These are phyloP conservation scores for Phylloporus gajari DNA, from an alignment of 1,284 basidiomycete species.

Conservation along the genomic window DNA sequence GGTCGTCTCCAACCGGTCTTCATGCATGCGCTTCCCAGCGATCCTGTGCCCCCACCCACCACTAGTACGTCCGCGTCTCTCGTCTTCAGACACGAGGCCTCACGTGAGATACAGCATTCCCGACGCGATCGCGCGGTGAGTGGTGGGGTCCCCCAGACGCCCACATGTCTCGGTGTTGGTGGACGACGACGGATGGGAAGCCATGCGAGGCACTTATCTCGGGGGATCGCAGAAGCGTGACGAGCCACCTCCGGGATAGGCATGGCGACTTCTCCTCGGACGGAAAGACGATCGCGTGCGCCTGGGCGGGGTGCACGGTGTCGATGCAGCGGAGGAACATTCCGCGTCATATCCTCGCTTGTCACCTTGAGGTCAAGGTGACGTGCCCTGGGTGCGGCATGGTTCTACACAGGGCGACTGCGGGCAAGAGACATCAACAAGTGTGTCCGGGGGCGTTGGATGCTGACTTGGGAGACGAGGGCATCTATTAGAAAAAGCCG, in stretches of 20 bases:
- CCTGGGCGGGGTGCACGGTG: conserved; percentile 29
- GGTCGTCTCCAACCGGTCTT: neutral
- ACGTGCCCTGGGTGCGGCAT: conserved; percentile 30
- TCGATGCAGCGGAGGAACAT: conserved; percentile 41
- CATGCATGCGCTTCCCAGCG: neutral
- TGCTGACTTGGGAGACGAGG: conserved; percentile 6
- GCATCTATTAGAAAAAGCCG: conserved; percentile 14
- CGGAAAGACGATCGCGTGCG: conserved; percentile 20
- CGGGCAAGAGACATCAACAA: conserved; percentile 35
- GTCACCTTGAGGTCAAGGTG: conserved; percentile 39
- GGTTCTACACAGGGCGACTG: conserved; percentile 37
- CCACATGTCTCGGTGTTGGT: conserved; percentile 31
- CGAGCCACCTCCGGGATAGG: conserved; percentile 33
- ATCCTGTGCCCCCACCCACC: conserved; percentile 20
- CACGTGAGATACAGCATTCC: conserved; percentile 23
- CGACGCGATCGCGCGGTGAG: conserved; percentile 18
- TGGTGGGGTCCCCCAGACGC: conserved; percentile 15
- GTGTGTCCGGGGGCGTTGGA: conserved; percentile 18
- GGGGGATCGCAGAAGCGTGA: conserved; percentile 34
- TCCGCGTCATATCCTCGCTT: conserved; percentile 38
- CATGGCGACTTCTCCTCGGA: conserved; percentile 37
- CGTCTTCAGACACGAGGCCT: conserved; percentile 10
- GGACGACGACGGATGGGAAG: conserved; percentile 20
- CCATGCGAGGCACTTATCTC: conserved; percentile 29
- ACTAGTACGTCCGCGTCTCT: conserved; percentile 23